Evolutionary conservation across 2,329 filamentous ascomycete species (phyloP).

Genomic region (Sphaerostilbella broomeana): DNA sequence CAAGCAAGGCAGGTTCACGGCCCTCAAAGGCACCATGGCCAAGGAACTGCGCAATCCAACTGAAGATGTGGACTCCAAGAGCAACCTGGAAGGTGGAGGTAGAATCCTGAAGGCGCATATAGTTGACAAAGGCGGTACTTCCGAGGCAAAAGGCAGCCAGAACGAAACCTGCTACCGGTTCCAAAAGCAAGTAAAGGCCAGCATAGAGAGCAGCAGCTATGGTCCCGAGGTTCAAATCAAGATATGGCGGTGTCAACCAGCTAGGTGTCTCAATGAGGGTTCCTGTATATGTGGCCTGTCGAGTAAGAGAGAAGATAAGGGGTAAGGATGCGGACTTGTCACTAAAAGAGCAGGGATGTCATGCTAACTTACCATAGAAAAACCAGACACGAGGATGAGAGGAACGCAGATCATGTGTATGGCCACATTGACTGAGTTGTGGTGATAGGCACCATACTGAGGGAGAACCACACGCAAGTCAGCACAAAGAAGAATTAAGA

Average conservation of each 20-base stretch:
- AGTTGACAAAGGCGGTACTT: slow-evolving; percentile 68
- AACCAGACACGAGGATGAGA: slow-evolving; percentile 62
- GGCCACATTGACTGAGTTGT: slow-evolving; percentile 66
- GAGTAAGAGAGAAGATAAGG: slow-evolving; percentile 9
- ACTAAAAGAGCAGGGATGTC: not conserved
- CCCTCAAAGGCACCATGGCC: slow-evolving; percentile 87
- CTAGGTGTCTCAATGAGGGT: slow-evolving; percentile 57
- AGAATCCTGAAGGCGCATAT: slow-evolving; percentile 56
- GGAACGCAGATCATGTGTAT: slow-evolving; percentile 80
- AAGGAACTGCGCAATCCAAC: slow-evolving; percentile 85
- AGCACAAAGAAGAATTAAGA: not conserved
- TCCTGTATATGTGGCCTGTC: slow-evolving; percentile 55
- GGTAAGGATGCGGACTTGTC: slow-evolving; percentile 5
- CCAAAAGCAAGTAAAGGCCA: slow-evolving; percentile 80
- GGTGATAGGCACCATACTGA: slow-evolving; percentile 80
- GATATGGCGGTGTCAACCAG: slow-evolving; percentile 61
- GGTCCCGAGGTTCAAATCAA: slow-evolving; percentile 59
- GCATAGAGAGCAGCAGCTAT: slow-evolving; percentile 63
- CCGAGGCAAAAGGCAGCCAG: slow-evolving; percentile 70
- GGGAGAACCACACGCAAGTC: slow-evolving; percentile 8
- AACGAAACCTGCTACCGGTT: slow-evolving; percentile 81
- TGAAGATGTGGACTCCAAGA: slow-evolving; percentile 60
- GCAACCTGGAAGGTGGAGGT: slow-evolving; percentile 49
- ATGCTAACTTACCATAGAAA: slow-evolving; percentile 57
- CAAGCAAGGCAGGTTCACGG: slow-evolving; percentile 78